phyloP scores from a whole-genome alignment of 2,329 filamentous ascomycete genomes.

The Clonostachys rosea region DNA sequence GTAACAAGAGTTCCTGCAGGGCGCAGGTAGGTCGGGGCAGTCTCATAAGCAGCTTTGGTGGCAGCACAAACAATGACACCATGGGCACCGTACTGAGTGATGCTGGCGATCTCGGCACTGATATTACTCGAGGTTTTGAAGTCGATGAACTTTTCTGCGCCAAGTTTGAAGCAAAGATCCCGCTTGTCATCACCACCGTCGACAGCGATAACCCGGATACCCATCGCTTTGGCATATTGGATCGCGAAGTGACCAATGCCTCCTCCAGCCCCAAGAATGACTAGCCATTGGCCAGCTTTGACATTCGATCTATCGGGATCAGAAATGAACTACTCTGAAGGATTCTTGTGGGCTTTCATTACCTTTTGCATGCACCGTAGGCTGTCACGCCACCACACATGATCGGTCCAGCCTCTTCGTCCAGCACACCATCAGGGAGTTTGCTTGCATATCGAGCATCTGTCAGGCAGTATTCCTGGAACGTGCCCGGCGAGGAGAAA shows the following conservation, averaged over 20 bases:
- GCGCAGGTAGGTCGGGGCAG: too few species aligned
- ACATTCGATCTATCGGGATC: neutral
- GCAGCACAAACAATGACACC: too few species aligned
- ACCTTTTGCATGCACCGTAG: too few species aligned
- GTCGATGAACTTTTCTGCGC: neutral
- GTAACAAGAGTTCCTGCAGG: too few species aligned
- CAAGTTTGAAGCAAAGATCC: neutral
- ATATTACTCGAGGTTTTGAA: neutral
- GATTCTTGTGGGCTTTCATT: neutral
- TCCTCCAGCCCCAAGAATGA: constrained; percentile 2
- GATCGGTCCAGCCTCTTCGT: neutral
- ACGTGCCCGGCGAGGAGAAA: neutral
- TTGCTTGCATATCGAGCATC: neutral
- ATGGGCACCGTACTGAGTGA: too few species aligned
- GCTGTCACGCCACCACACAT: neutral
- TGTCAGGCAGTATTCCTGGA: neutral
- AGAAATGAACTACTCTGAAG: neutral
- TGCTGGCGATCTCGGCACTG: too few species aligned
- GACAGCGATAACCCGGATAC: neutral
- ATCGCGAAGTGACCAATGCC: constrained; percentile 3
- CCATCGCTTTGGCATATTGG: constrained; percentile 1
- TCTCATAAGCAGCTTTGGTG: too few species aligned
- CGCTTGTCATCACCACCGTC: neutral
- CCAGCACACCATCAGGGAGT: neutral
- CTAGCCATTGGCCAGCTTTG: neutral